Conservation (phyloP, 2,329 filamentous ascomycete genomes). For the Dothideomycetes sp. region DNA sequence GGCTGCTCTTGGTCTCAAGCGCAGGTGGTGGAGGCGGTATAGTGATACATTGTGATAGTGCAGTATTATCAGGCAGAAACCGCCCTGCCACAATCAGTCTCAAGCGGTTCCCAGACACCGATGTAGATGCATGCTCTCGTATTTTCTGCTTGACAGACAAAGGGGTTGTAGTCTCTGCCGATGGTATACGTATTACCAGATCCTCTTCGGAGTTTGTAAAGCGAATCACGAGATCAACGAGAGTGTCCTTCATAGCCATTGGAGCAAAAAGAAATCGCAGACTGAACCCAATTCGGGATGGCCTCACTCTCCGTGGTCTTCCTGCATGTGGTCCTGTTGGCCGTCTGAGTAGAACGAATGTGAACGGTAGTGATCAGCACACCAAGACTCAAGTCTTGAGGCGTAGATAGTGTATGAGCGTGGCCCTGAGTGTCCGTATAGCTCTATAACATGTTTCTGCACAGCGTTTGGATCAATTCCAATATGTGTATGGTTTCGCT, state of each 20-base stretch:
- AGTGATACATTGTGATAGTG: conserved; percentile 58
- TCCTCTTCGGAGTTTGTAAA: conserved; percentile 82
- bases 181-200: conserved; percentile 63
- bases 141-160: conserved; percentile 74
- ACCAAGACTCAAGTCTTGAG: too few species aligned
- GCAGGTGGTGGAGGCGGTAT: conserved; percentile 44
- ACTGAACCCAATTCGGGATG: too few species aligned
- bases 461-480: too few species aligned
- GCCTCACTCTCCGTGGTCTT: background rate
- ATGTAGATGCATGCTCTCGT: conserved; percentile 54
- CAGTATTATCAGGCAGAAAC: conserved; percentile 63
- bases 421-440: too few species aligned
- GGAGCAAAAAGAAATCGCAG: too few species aligned
- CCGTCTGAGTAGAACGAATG: too few species aligned
- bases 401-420: too few species aligned
- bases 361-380: too few species aligned
- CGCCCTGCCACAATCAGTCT: conserved; percentile 86
- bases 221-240: conserved; percentile 72
- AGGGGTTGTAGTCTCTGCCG: conserved; percentile 58
- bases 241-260: too few species aligned
- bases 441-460: too few species aligned
- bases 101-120: conserved; percentile 57
- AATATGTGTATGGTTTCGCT: too few species aligned
- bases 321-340: conserved; percentile 11
- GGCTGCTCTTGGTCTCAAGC: conserved; percentile 18